Evolutionary conservation across 2,329 filamentous ascomycete genomes (phyloP).

Genomic region (Ascochyta viciae-villosae): DNA sequence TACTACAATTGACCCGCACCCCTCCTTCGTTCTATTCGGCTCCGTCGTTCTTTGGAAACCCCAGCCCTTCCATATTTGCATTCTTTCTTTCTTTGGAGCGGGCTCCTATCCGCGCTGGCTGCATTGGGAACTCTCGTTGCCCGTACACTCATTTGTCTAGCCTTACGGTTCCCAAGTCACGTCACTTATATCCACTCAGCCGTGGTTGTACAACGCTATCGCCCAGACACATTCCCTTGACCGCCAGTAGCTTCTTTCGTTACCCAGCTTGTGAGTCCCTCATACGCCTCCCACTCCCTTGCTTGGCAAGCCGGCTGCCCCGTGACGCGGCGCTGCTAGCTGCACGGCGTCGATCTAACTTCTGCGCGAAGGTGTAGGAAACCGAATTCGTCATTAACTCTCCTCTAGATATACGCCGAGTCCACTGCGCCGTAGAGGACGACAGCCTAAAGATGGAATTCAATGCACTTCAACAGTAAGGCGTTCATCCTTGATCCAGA

Average conservation of each 20-base stretch:
- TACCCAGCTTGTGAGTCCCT: constrained; percentile 33
- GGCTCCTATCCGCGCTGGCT: constrained; percentile 51
- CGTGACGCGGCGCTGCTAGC: constrained; percentile 28
- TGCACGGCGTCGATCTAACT: constrained; percentile 30
- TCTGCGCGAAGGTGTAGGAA: constrained; percentile 23
- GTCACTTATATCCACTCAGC: constrained; percentile 29
- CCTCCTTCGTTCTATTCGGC: constrained; percentile 46
- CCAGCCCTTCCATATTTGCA: constrained; percentile 40
- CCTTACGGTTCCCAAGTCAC: constrained; percentile 34
- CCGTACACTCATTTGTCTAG: constrained; percentile 49
- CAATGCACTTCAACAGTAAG: constrained; percentile 52
- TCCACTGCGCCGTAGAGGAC: constrained; percentile 34
- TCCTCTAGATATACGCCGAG: constrained; percentile 28
- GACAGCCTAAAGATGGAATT: constrained; percentile 50
- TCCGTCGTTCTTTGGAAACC: constrained; percentile 49
- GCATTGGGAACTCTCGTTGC: constrained; percentile 46
- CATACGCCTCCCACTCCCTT: constrained; percentile 33
- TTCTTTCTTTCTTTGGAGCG: constrained; percentile 47
- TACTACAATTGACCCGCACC: constrained; percentile 44
- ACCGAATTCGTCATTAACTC: constrained; percentile 38
- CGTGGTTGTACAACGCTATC: constrained; percentile 44
- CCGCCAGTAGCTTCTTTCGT: constrained; percentile 14
- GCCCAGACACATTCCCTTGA: constrained; percentile 45
- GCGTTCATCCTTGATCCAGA: constrained; percentile 12
- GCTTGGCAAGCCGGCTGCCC: constrained; percentile 25